Evolutionary conservation across 139 green algal species (phyloP).

Genomic region (Asterochloris erici): DNA sequence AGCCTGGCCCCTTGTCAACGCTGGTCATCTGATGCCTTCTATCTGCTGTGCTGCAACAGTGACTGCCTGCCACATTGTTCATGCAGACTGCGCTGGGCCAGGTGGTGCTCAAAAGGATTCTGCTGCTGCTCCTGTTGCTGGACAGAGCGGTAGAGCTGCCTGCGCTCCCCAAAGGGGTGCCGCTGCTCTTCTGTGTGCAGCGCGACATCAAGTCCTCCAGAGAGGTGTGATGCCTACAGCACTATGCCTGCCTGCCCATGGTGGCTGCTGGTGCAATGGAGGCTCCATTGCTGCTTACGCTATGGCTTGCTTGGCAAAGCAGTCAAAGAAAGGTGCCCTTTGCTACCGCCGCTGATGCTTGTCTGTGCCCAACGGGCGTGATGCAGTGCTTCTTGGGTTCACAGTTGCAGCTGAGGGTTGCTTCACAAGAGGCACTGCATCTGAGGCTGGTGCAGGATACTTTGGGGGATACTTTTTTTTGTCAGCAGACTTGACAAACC

Average conservation of each 20-base stretch:
- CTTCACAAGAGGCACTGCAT: too few species aligned
- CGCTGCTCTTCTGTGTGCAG: constrained; percentile 54
- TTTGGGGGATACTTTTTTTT: neutral
- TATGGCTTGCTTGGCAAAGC: too few species aligned
- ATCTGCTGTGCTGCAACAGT: neutral
- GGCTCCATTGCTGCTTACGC: too few species aligned
- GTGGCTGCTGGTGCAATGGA: too few species aligned
- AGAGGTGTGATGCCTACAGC: constrained; percentile 34
- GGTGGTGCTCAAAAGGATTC: constrained; percentile 68
- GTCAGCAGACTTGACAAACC: neutral
- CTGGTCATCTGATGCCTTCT: neutral
- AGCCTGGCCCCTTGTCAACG: neutral
- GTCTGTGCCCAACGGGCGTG: too few species aligned
- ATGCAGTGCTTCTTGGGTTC: too few species aligned
- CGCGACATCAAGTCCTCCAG: constrained; percentile 54
- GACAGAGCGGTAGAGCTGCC: constrained; percentile 39
- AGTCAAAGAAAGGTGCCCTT: too few species aligned
- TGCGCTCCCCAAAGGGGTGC: constrained; percentile 25
- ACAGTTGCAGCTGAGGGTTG: too few species aligned
- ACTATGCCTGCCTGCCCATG: too few species aligned
- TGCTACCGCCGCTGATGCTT: too few species aligned
- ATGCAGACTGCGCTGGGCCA: constrained; percentile 48
- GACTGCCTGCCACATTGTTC: neutral
- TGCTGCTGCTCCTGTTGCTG: constrained; percentile 78
- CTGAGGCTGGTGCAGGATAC: neutral